Conservation (phyloP, 2,329 filamentous ascomycete genomes). For the Pseudohalonectria lignicola region DNA sequence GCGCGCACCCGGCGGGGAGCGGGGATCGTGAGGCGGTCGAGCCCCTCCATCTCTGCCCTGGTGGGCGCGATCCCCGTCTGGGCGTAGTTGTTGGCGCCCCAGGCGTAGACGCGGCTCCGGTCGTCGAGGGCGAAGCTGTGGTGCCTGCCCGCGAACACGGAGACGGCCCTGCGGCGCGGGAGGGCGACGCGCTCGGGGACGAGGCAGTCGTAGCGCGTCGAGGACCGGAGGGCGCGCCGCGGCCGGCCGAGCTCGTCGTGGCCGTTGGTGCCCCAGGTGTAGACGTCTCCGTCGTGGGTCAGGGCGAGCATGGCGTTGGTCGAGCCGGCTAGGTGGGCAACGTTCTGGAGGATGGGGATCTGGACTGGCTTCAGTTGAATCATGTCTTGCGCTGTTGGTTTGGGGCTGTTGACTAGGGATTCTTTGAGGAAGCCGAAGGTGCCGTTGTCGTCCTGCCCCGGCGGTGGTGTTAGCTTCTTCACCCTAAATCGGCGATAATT, state of each 20-base stretch:
- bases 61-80: conserved; percentile 32
- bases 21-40: conserved; percentile 38
- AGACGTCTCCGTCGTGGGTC: conserved; percentile 61
- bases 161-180: not conserved
- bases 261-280: conserved; percentile 59
- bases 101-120: conserved; percentile 22
- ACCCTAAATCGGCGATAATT: too few species aligned
- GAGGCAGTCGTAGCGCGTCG: not conserved
- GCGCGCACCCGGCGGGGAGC: conserved; percentile 47
- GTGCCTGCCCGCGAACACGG: conserved; percentile 47
- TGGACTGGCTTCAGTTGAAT: conserved; percentile 23
- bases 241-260: conserved; percentile 3
- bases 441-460: not conserved
- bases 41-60: conserved; percentile 32
- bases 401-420: not conserved
- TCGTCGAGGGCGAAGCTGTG: conserved; percentile 38
- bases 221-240: not conserved
- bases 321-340: conserved; percentile 39
- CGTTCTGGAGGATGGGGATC: conserved; percentile 40
- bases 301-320: conserved; percentile 51
- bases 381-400: not conserved
- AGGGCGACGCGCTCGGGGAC: not conserved
- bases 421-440: conserved; percentile 1
- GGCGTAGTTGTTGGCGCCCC: conserved; percentile 25
- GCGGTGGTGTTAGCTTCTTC: not conserved